Percentiles rank a stretch among this genome's conserved stretches.
phyloP scores from a whole-genome alignment of 2,329 filamentous ascomycete genomes.

The Exophiala sp. region DNA sequence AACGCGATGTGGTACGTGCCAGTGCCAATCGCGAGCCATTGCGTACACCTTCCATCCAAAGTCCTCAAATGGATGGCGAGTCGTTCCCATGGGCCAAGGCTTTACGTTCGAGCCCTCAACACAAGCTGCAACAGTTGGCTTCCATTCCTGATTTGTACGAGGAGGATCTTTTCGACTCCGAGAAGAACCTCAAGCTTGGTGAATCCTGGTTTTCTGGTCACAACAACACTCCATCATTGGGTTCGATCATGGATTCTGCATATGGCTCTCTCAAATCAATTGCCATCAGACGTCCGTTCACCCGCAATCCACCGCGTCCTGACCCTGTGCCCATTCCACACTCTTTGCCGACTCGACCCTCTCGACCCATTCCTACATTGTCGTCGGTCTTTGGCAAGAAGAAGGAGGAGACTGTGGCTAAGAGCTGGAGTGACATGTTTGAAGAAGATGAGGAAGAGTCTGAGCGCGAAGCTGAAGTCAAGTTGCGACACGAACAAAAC shows the following conservation, averaged over 20 bases:
- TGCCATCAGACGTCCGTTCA: slow-evolving; percentile 42
- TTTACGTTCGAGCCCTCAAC: slow-evolving; percentile 69
- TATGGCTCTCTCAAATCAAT: slow-evolving; percentile 80
- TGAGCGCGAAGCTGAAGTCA: slow-evolving; percentile 59
- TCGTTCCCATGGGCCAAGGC: slow-evolving; percentile 96
- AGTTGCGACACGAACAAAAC: slow-evolving; percentile 61
- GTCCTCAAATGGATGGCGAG: slow-evolving; percentile 71
- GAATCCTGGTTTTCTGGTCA: slow-evolving; percentile 76
- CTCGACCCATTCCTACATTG: slow-evolving; percentile 68
- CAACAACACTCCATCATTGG: slow-evolving; percentile 73
- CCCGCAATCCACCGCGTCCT: slow-evolving; percentile 46
- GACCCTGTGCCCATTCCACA: slow-evolving; percentile 73
- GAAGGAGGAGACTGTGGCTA: slow-evolving; percentile 75
- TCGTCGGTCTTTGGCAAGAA: slow-evolving; percentile 71
- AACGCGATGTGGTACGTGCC: slow-evolving; percentile 72
- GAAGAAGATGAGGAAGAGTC: slow-evolving; percentile 83
- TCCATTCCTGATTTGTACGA: slow-evolving; percentile 76
- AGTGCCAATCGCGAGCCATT: slow-evolving; percentile 89
- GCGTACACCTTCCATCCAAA: slow-evolving; percentile 91
- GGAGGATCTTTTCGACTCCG: slow-evolving; percentile 83
- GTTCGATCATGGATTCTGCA: slow-evolving; percentile 79
- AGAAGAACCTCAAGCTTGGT: slow-evolving; percentile 48
- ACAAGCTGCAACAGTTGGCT: slow-evolving; percentile 76
- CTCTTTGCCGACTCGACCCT: slow-evolving; percentile 63
- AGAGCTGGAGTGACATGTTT: slow-evolving; percentile 99